Evolutionary conservation across 345 rosid species (phyloP), one percentile per base, ranked within the genome.

Genomic region (Lepidium sativum): DNA sequence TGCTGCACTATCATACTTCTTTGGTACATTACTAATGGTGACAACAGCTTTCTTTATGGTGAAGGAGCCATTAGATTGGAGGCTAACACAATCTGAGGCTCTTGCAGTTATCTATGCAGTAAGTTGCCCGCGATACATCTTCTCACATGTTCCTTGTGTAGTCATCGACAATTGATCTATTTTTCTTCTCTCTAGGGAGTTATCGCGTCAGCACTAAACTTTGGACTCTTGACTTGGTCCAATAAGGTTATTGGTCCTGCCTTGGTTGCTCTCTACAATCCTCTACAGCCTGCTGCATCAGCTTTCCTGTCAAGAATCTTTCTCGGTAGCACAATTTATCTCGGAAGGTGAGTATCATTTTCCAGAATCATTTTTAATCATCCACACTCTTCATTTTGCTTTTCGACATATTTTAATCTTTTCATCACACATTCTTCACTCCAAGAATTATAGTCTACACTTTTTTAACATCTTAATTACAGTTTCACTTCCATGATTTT

Each of bases 231-330:
- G 56, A 90, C 99, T 15, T 94, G 99, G 99, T 94, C 88, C 57
- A 94, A 94, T 78, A 94, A 94, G 82, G 88, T 88, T 55, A 67
- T 94, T 72, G 99, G 97, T 38, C 99, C 99, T 50, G 78, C 99
- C 54, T 77, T 94, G 81, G 99, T 94, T 65, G 89, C 99, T 65
- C 91, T 94, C 18, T 94, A 94, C 83, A 80, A 82, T 70, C 99
- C 99, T 55, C 97, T 94, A 64, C 99, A 94, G 75, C 97, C 97
- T 4, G 95, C 89, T 14, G 85, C 94, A 16, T 90, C 99, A 48
- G 83, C 97, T 54, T 76, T 88, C 44, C 79, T 94, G 15, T 90
- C 99, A 27, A 86, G 83, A 76, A 58, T 88, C 69, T 94, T 94
- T 80, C 97, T 94, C 17, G 99, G 97, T 49, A 94, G 96, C 63